Percentiles rank a stretch among this genome's conserved stretches.
Conservation (phyloP, 1,284 basidiomycete genomes). For the Coniophora puteana region DNA sequence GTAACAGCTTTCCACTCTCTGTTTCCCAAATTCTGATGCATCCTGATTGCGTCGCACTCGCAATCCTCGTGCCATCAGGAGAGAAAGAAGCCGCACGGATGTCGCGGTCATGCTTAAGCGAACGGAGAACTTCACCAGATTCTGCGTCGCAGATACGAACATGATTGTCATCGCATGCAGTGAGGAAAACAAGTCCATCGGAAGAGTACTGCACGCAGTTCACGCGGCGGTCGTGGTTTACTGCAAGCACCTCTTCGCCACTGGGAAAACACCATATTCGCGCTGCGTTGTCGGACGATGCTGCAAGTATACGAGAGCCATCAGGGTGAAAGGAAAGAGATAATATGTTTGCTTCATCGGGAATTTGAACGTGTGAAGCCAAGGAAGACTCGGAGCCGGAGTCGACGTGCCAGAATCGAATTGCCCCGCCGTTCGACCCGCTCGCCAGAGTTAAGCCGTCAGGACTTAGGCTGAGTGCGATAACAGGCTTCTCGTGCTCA, state of each 20-base stretch:
- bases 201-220: constrained; percentile 5
- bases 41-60: too few relatives aligned
- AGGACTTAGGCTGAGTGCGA: neutral
- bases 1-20: too few relatives aligned
- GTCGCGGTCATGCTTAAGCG: constrained; percentile 2
- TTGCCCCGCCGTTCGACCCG: neutral
- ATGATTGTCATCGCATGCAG: constrained; percentile 5
- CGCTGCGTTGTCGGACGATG: neutral
- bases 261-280: neutral
- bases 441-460: neutral
- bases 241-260: neutral
- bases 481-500: neutral
- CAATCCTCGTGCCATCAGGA: constrained; percentile 5
- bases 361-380: neutral
- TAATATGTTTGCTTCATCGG: neutral
- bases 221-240: constrained; percentile 4
- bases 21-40: too few relatives aligned
- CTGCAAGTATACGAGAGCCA: neutral
- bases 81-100: constrained; percentile 6
- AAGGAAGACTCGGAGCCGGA: too few relatives aligned
- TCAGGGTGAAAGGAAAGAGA: neutral
- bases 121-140: constrained; percentile 1
- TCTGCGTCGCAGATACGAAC: constrained; percentile 11
- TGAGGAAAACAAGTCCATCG: constrained; percentile 1
- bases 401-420: neutral